phyloP scores from a whole-genome alignment of 2,329 filamentous ascomycete species.

The Ophiostoma quercus region DNA sequence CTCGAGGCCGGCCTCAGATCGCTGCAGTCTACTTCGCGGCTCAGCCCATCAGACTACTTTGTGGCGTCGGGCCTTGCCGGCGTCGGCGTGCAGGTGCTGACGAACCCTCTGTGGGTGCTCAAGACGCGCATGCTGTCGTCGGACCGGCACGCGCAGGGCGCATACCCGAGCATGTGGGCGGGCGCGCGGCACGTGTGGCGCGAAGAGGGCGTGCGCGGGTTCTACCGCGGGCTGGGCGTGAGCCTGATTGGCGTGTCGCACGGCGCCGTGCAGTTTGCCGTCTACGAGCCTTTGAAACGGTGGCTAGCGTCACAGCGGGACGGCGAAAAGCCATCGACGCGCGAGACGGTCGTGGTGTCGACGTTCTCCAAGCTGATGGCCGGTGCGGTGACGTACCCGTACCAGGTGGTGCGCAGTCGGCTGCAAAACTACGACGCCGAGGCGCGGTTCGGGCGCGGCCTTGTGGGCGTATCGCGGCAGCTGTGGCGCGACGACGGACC shows the following conservation, averaged over 20 bases:
- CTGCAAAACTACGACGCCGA: conserved; percentile 86
- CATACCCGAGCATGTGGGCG: conserved; percentile 71
- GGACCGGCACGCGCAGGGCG: conserved; percentile 65
- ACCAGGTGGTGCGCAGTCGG: conserved; percentile 83
- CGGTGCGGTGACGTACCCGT: conserved; percentile 86
- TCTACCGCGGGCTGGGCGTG: conserved; percentile 82
- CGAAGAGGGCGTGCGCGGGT: conserved; percentile 69
- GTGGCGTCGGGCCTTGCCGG: conserved; percentile 66
- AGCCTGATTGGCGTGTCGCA: conserved; percentile 83
- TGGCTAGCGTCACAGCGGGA: background rate
- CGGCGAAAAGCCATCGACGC: conserved; percentile 61
- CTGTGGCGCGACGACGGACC: conserved; percentile 76
- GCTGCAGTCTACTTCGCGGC: conserved; percentile 30
- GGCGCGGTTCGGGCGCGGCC: conserved; percentile 63
- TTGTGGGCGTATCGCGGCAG: conserved; percentile 63
- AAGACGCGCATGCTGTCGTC: conserved; percentile 96
- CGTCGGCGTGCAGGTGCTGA: conserved; percentile 70
- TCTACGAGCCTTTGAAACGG: conserved; percentile 70
- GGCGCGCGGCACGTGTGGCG: conserved; percentile 63
- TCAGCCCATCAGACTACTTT: conserved; percentile 71
- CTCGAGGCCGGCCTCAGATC: conserved; percentile 41
- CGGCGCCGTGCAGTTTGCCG: conserved; percentile 91
- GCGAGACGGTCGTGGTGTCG: conserved; percentile 65
- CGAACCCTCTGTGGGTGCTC: conserved; percentile 96
- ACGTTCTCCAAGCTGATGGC: conserved; percentile 80